A percentile compares a stretch with the other conserved stretches of the same genome.
phyloP scores from a whole-genome alignment of 257 asterid species.

The Petunia secreta region DNA sequence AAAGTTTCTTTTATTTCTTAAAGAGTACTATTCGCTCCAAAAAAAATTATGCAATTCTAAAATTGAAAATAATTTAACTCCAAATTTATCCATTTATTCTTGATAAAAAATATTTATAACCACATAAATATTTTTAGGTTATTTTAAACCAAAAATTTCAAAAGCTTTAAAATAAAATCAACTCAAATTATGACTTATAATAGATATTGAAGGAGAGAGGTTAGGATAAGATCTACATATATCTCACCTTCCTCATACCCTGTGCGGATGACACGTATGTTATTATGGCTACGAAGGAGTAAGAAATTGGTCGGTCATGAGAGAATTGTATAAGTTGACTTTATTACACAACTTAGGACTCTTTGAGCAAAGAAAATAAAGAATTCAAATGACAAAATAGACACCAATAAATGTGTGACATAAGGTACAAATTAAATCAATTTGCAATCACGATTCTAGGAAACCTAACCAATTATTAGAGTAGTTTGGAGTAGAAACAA shows the following conservation, averaged over 20 bases:
- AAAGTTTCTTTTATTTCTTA: too few species aligned
- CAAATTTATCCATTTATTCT: too few species aligned
- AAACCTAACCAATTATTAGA: conserved; percentile 12
- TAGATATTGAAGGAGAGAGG: background rate
- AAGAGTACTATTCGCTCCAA: too few species aligned
- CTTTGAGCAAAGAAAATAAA: background rate
- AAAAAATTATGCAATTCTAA: too few species aligned
- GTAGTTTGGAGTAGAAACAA: background rate
- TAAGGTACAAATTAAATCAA: background rate
- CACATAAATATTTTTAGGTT: too few species aligned
- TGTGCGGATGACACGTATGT: background rate
- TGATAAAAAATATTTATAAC: too few species aligned
- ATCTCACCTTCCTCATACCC: too few species aligned
- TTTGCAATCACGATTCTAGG: conserved; percentile 4
- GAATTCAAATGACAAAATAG: background rate
- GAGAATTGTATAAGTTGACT: background rate
- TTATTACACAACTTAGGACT: background rate
- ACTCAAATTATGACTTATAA: too few species aligned
- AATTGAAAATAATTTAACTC: too few species aligned
- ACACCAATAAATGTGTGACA: conserved; percentile 12
- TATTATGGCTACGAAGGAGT: background rate
- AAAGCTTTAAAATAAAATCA: too few species aligned
- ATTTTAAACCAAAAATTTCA: too few species aligned
- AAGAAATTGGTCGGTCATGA: background rate
- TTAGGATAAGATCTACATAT: background rate